Evolutionary conservation across 257 asterid genomes (phyloP), one percentile per base, ranked within the genome.

Genomic region (Capsicum pubescens): DNA sequence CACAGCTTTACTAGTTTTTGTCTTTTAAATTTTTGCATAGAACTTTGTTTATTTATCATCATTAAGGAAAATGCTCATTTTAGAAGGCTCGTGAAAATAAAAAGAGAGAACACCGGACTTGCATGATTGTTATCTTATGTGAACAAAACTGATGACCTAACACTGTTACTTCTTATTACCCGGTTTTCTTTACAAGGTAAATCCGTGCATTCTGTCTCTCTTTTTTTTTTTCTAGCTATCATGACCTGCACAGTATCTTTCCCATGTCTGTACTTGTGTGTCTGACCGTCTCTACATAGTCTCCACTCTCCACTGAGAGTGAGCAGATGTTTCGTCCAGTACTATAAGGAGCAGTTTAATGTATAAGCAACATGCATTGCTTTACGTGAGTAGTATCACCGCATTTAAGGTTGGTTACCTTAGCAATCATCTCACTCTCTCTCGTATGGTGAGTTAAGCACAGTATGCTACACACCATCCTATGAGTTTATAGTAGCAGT

Each of bases 281-380:
- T 69, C 55, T 69, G 55, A 42, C 55, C 55, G 32, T 69, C 78
- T 69, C 14, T 69, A 36, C 55, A 42, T 42, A 42, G 32, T 16
- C 78, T 69, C 78, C 55, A 36, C 76, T n/a, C n/a, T n/a, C n/a
- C n/a, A n/a, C 76, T 15, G 15, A 69, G 77, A 11, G 76, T 68
- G 74, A 67, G n/a, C 48, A 67, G 2, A 1, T 36, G 54, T 68
- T 68, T 68, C 0, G 54, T 39, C 54, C 77, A 26, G 32, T 26
- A 39, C 14, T 69, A 3, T 39, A 67, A 66, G 74, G 48, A 66
- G 13, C 74, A 66, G 48, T 66, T 66, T 64, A 26, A 17, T 16
- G 44, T 35, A 35, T 67, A 35, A 14, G 50, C 74, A 67, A 69
- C 77, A 39, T 39, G 77, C 77, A 69, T 69, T 14, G 39, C 14